Evolutionary conservation across 768 basidiomycete genomes (phyloP), one percentile per base, ranked within the genome.

Genomic region (Tricholoma sp.): DNA sequence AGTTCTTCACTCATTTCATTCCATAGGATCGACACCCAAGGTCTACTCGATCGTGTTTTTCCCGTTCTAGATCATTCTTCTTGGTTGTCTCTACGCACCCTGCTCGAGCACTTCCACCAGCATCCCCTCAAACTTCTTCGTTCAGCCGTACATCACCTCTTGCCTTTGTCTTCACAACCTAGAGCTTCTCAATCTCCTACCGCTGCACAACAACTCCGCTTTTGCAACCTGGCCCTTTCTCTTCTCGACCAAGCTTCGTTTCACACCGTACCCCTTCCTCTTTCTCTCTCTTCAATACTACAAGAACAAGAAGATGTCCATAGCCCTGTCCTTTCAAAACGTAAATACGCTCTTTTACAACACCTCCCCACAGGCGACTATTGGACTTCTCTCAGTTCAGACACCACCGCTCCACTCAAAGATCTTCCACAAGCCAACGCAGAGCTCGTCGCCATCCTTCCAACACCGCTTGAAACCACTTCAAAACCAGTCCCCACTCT

Each of bases 21-120:
- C 48, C 44, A 18, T 65, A 89, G 88, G 62, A 72, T 83, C 58
- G 91, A 93, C 68, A 78, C 78, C 0, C 89, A 89, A 61, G 88
- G 85, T 48, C 75, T 93, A 4, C 82, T 93, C 9, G 89, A 92
- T 76, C 86, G 90, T 62, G 86, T 89, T 59, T 87, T 88, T 65
- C 82, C 85, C 36, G 72, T 84, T 20, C 73, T 74, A 18, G 66
- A 73, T 53, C 68, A 74, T 60, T 70, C 73, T 42, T 67, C 73
- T n/a, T 73, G 80, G 1, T 70, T 75, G 15, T 73, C 78, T 9
- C 74, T 90, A 42, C 83, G 86, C 20, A 65, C 79, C 1, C 74
- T 89, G 7, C 75, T 89, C 50, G 70, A 72, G 56, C 77, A 84
- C 15, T 70, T 85, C 6, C 68, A 80, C 10, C 68, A 79, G 4